Evolutionary conservation across 2,329 filamentous ascomycete species (phyloP), one percentile per base, ranked within the genome.

Genomic region (Colletotrichum lentis): DNA sequence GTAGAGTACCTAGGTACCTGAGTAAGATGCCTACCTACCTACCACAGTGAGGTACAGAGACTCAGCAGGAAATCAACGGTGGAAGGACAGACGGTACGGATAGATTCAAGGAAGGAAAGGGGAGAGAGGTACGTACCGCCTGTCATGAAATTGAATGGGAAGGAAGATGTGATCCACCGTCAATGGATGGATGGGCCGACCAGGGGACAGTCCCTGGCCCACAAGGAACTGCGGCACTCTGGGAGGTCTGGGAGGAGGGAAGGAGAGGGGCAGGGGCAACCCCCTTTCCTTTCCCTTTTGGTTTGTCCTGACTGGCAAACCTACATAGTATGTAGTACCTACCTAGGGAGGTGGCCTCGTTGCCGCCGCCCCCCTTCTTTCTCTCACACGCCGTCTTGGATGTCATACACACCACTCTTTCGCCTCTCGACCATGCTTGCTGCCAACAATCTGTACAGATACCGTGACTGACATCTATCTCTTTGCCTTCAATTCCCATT

Each of bases 231-330:
- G 43, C n/a, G n/a, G 20, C 27, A 27, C 27, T 27, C 31, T 27
- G 37, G 44, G 53, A 4, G 4, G 24, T 4, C 24, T 24, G 24
- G 24, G 24, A 24, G 24, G 24, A 43, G 24, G 24, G 54, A 58
- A 68, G 47, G 61, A 41, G 61, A 41, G 14, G 63, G 57, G 35
- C 31, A 62, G 50, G 58, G 58, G 50, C 39, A 41, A n/a, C 57
- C 46, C 41, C 57, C 27, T 20, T 56, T 18, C 57, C 27, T 20
- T 56, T 18, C 22, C 12, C n/a, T 4, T 31, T 27, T 1, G 57
- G n/a, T 20, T 31, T 27, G 31, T 62, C 58, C 43, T 56, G 50
- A 20, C 35, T 49, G 59, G 43, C 44, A 55, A n/a, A n/a, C n/a
- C n/a, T n/a, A n/a, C n/a, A n/a, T n/a, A n/a, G n/a, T n/a, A n/a